Evolutionary conservation across 2,329 filamentous ascomycete genomes (phyloP).

Genomic region (Colletotrichum sp.): DNA sequence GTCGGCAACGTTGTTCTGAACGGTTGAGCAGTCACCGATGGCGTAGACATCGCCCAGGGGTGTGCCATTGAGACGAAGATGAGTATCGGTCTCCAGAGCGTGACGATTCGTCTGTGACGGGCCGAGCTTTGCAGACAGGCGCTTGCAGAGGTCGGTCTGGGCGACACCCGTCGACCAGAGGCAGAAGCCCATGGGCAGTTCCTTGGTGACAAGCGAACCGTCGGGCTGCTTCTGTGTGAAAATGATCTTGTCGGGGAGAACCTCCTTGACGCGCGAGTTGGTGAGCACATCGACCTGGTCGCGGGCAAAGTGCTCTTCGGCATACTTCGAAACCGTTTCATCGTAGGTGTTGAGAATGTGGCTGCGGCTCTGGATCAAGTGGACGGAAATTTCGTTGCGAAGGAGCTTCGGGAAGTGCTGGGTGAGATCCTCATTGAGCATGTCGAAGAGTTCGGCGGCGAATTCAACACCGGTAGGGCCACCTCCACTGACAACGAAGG

Average conservation of each 20-base stretch:
- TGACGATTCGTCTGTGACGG: slow-evolving; percentile 84
- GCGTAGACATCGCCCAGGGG: slow-evolving; percentile 95
- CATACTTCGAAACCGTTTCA: slow-evolving; percentile 89
- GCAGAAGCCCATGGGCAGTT: slow-evolving; percentile 94
- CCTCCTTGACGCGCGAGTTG: slow-evolving; percentile 91
- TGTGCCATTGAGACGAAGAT: slow-evolving; percentile 86
- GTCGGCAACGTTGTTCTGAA: slow-evolving; percentile 96
- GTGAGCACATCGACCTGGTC: slow-evolving; percentile 92
- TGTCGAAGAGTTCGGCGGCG: slow-evolving; percentile 92
- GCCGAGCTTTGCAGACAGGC: slow-evolving; percentile 77
- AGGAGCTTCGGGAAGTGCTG: slow-evolving; percentile 84
- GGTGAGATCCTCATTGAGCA: slow-evolving; percentile 92
- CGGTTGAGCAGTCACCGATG: slow-evolving; percentile 93
- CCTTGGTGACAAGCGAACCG: slow-evolving; percentile 81
- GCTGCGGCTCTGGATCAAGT: slow-evolving; percentile 91
- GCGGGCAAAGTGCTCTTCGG: slow-evolving; percentile 87
- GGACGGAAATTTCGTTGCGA: slow-evolving; percentile 97
- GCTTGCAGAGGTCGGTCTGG: slow-evolving; percentile 81
- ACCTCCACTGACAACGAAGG: slow-evolving; percentile 95
- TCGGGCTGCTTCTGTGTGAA: slow-evolving; percentile 83
- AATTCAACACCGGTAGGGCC: slow-evolving; percentile 98
- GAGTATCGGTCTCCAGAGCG: slow-evolving; percentile 92
- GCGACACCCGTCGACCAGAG: slow-evolving; percentile 97
- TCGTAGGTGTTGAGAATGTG: slow-evolving; percentile 99
- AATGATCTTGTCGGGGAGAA: slow-evolving; percentile 80